These are phyloP conservation scores for Cyclotella kingstonii DNA, from an alignment of 108 stramenopile species.

Conservation along the genomic window DNA sequence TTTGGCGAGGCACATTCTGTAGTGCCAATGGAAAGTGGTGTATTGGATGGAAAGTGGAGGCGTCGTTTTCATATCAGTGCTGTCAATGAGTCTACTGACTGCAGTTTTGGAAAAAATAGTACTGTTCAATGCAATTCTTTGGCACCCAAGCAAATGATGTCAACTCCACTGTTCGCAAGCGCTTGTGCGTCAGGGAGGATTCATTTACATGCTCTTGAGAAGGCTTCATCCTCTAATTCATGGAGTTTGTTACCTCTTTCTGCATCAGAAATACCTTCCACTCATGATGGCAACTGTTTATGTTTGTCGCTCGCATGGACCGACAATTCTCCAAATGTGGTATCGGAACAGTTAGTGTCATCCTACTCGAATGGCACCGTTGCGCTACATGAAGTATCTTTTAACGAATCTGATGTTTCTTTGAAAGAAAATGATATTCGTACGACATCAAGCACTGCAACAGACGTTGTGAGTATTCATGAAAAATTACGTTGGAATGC, in stretches of 20 bases:
- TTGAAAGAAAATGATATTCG: slow-evolving; percentile 8
- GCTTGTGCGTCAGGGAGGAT: slow-evolving; percentile 39
- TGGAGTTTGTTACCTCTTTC: slow-evolving; percentile 31
- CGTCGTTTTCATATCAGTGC: not conserved
- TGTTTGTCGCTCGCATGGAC: slow-evolving; percentile 64
- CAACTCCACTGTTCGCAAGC: slow-evolving; percentile 31
- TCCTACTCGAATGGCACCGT: slow-evolving; percentile 74
- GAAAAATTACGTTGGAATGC: slow-evolving; percentile 61
- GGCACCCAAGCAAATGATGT: too few species aligned
- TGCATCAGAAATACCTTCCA: slow-evolving; percentile 15
- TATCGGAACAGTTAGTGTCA: slow-evolving; percentile 57
- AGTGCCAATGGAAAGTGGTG: slow-evolving; percentile 48
- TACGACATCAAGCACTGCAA: not conserved
- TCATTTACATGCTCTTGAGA: slow-evolving; percentile 38
- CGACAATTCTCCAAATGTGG: slow-evolving; percentile 2
- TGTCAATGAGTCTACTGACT: not conserved
- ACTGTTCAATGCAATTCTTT: not conserved
- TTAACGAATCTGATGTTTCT: slow-evolving; percentile 1
- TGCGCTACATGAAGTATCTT: slow-evolving; percentile 51
- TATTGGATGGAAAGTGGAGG: slow-evolving; percentile 85
- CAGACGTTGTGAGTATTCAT: slow-evolving; percentile 4
- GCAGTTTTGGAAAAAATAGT: not conserved
- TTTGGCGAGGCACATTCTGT: slow-evolving; percentile 32
- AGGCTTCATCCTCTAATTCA: slow-evolving; percentile 5
- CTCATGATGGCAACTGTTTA: slow-evolving; percentile 14